Evolutionary conservation across 1,139 yeast species (phyloP).

Genomic region (Saccharomyces hybrid): DNA sequence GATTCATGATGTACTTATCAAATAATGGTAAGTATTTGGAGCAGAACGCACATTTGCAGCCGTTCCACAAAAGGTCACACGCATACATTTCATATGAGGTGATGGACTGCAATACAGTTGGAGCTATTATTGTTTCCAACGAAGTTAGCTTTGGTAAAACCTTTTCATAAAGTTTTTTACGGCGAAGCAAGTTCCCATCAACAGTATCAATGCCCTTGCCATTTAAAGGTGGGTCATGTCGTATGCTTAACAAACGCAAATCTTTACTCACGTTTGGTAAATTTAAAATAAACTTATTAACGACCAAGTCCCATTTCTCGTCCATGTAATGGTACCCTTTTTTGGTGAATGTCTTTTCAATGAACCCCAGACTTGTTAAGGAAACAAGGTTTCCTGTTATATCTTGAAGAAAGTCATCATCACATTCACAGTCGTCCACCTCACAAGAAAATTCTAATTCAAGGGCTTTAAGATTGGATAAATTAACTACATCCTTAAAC

Average conservation of each 20-base stretch:
- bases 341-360: constrained; percentile 36
- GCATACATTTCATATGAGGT: constrained; percentile 63
- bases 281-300: constrained; percentile 38
- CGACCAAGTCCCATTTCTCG: constrained; percentile 50
- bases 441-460: constrained; percentile 43
- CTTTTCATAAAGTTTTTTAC: constrained; percentile 43
- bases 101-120: constrained; percentile 50
- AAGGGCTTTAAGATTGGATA: constrained; percentile 28
- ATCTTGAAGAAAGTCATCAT: constrained; percentile 34
- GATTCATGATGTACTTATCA: constrained; percentile 55
- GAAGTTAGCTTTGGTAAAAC: constrained; percentile 41
- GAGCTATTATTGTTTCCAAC: constrained; percentile 42
- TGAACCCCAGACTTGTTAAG: constrained; percentile 38
- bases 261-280: constrained; percentile 30
- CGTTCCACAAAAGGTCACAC: constrained; percentile 67
- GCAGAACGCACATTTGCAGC: constrained; percentile 59
- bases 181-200: constrained; percentile 62
- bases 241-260: constrained; percentile 38
- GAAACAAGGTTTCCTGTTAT: constrained; percentile 27
- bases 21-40: constrained; percentile 39
- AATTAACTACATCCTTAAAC: constrained; percentile 29
- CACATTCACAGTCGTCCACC: constrained; percentile 40
- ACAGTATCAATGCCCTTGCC: constrained; percentile 49
- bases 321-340: constrained; percentile 42
- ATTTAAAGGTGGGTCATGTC: constrained; percentile 46